Base-by-base conservation (phyloP, 176 grass and related monocot genomes). In the Eremochloa ophiuroides region DNA sequence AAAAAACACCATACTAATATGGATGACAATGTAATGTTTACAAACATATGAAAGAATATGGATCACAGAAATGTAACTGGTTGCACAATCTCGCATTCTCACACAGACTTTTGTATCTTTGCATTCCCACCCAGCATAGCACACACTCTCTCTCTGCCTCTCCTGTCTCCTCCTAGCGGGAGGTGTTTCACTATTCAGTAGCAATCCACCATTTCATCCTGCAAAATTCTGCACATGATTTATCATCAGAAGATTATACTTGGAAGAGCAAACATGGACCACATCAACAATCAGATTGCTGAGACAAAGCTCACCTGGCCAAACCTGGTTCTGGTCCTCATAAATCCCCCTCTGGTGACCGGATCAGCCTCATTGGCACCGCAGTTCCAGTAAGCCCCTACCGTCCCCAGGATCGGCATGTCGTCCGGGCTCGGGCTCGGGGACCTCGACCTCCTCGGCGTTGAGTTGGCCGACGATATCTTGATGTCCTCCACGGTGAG, bases 401-500 rank as follows among this genome's bases (percentile, higher is more conserved):
- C 93, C 5, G 96, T 93, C 48, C 96, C 93, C 6, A 99, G 66
- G 73, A 99, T 99, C 1, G 96, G 96, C 78, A 88, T 89, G 67
- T 95, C 96, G 15, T 99, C 96, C 1, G 83, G 91, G 72, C 62
- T 89, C 12, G 86, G 87, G 82, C 90, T 93, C 10, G 82, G 90
- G 14, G 88, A 97, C 85, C 88, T 85, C 30, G 88, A 97, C 85
- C 90, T 85, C 31, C 83, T 86, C 2, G 91, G 91, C 68, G 96
- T 87, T 17, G 91, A 93, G 51, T 90, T 95, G 35, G 90, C 93
- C 1, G 93, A 99, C 2, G 91, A 87, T 20, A 90, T 85, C 81
- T 95, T 99, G 72, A 95, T 88, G 84, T 95, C 96, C 50, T 95
- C 87, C 33, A 99, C 25, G 28, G 96, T 99, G 13, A 99, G 56